phyloP scores from a whole-genome alignment of 164 flowering plant genomes.

The Akebia trifoliata region DNA sequence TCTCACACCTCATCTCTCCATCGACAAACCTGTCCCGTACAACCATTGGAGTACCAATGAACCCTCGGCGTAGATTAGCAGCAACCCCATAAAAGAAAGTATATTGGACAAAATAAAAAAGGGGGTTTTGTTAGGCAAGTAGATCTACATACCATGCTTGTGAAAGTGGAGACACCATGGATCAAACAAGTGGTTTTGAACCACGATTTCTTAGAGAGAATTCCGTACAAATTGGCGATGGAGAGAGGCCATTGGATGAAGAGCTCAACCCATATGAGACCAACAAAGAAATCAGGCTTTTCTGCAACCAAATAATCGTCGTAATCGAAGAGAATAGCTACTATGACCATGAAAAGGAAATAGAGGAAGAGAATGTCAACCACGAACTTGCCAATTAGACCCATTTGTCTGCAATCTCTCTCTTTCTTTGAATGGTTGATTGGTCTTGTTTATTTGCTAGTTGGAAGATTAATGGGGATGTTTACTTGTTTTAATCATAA shows the following conservation, averaged over 20 bases:
- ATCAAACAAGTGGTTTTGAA: slow-evolving; percentile 51
- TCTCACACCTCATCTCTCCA: too few relatives aligned
- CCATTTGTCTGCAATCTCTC: slow-evolving; percentile 20
- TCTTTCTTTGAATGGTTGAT: background rate
- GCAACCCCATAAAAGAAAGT: background rate
- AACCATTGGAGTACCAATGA: too few relatives aligned
- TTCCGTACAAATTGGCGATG: too few relatives aligned
- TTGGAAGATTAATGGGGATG: too few relatives aligned
- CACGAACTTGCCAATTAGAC: slow-evolving; percentile 24
- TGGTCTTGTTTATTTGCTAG: background rate
- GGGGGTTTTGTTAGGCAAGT: background rate
- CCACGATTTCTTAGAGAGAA: slow-evolving; percentile 43
- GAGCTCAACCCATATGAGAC: slow-evolving; percentile 55
- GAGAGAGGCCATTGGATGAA: slow-evolving; percentile 51
- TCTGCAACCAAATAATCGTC: slow-evolving; percentile 42
- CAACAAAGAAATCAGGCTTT: slow-evolving; percentile 49
- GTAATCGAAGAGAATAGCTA: slow-evolving; percentile 50
- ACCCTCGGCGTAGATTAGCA: background rate
- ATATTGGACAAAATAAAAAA: background rate
- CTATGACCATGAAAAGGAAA: slow-evolving; percentile 42
- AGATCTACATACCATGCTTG: slow-evolving; percentile 45
- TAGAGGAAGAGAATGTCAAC: too few relatives aligned
- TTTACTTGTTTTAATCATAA: too few relatives aligned
- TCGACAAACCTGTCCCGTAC: too few relatives aligned
- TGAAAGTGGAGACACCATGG: slow-evolving; percentile 48